Evolutionary conservation across 2,329 filamentous ascomycete species (phyloP).

Genomic region (Polytolypa hystricis): DNA sequence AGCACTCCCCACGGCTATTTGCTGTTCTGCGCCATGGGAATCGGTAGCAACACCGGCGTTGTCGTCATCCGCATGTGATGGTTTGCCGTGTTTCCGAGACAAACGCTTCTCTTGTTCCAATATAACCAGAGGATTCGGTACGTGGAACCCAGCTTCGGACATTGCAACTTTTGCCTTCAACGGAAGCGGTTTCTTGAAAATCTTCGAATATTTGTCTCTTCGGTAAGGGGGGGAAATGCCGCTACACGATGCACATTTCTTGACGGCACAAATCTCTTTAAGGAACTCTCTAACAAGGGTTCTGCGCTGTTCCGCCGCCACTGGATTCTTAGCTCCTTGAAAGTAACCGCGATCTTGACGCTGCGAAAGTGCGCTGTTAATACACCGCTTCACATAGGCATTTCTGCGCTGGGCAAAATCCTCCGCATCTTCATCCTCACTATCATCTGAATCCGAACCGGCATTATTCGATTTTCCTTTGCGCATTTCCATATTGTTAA

Average conservation of each 20-base stretch:
- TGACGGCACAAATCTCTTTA: slow-evolving; percentile 55
- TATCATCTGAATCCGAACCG: slow-evolving; percentile 51
- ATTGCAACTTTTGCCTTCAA: slow-evolving; percentile 68
- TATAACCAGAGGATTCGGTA: slow-evolving; percentile 58
- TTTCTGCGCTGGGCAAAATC: slow-evolving; percentile 46
- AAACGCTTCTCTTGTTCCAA: slow-evolving; percentile 37
- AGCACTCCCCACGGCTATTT: slow-evolving; percentile 43
- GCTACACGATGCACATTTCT: slow-evolving; percentile 57
- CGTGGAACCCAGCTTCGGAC: slow-evolving; percentile 56
- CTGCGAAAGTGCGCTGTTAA: slow-evolving; percentile 48
- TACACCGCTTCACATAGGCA: slow-evolving; percentile 60
- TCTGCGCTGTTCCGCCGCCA: slow-evolving; percentile 64
- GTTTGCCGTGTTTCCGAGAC: slow-evolving; percentile 17
- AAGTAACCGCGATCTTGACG: slow-evolving; percentile 31
- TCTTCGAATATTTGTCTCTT: slow-evolving; percentile 85
- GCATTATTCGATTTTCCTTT: slow-evolving; percentile 37
- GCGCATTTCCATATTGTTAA: slow-evolving; percentile 41
- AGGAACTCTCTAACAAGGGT: slow-evolving; percentile 73
- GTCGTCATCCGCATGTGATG: slow-evolving; percentile 18
- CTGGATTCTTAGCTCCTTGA: slow-evolving; percentile 64
- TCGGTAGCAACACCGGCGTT: slow-evolving; percentile 49
- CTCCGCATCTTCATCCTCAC: slow-evolving; percentile 49
- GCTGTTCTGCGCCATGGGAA: slow-evolving; percentile 47
- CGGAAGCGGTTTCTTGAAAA: slow-evolving; percentile 73
- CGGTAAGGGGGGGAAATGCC: slow-evolving; percentile 73